Percentiles rank a stretch among this genome's conserved stretches.
These are phyloP conservation scores for Botrytis deweyae DNA, from an alignment of 2,329 filamentous ascomycete genomes.

Conservation along the genomic window DNA sequence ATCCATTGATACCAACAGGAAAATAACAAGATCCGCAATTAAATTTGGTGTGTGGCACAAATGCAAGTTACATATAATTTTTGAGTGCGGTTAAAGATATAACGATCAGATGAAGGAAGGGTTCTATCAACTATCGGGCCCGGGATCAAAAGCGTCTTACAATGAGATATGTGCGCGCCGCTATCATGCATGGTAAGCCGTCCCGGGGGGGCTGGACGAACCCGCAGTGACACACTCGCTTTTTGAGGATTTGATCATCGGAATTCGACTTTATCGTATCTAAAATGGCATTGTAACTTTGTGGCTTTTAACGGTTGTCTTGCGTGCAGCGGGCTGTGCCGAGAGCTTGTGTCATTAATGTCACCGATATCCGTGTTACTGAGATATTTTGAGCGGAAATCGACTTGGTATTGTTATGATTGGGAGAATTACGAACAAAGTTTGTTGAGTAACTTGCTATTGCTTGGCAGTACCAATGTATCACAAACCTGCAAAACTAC, in stretches of 20 bases:
- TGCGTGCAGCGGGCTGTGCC: conserved; percentile 15
- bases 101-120: conserved; percentile 17
- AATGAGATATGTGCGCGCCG: not conserved
- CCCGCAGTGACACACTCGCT: conserved; percentile 2
- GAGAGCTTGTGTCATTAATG: conserved; percentile 7
- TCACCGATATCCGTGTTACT: conserved; percentile 2
- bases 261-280: conserved; percentile 2
- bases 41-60: conserved; percentile 18
- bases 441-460: not conserved
- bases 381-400: conserved; percentile 8
- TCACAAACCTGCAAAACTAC: not conserved
- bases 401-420: conserved; percentile 7
- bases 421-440: conserved; percentile 12
- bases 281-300: conserved; percentile 1
- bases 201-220: conserved; percentile 12
- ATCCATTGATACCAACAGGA: conserved; percentile 17
- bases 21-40: conserved; percentile 12
- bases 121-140: conserved; percentile 14
- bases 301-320: conserved; percentile 18
- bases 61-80: conserved; percentile 16
- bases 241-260: conserved; percentile 9
- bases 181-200: conserved; percentile 6
- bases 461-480: conserved; percentile 4
- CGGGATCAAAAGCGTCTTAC: conserved; percentile 15
- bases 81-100: conserved; percentile 15